Conservation (phyloP, 805 yeast genomes). For the Blastobotrys robertii region DNA sequence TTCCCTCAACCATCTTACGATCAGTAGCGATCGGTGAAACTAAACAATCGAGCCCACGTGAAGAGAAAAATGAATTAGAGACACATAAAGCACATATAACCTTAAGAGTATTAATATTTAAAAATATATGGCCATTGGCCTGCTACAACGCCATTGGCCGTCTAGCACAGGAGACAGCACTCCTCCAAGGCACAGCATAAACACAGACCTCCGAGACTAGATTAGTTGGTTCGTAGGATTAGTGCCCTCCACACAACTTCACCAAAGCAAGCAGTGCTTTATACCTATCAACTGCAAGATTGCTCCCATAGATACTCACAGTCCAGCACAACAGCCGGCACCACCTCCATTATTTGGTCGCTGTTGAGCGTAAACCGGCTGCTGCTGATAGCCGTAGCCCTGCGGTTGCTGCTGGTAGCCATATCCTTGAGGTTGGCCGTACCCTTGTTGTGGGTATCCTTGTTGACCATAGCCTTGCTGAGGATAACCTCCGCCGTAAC, state of each 20-base stretch:
- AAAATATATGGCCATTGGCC: neutral
- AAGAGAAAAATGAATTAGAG: no score
- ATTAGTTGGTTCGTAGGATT: neutral
- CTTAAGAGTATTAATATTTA: neutral
- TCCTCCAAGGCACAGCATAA: slow-evolving; percentile 19
- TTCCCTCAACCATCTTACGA: no score
- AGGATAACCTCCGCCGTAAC: slow-evolving; percentile 8
- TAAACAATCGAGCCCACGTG: no score
- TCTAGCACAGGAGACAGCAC: slow-evolving; percentile 4
- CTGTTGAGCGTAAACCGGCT: slow-evolving; percentile 29
- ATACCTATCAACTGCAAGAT: slow-evolving; percentile 1
- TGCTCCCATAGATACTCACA: slow-evolving; percentile 6
- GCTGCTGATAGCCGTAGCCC: slow-evolving; percentile 24
- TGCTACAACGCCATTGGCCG: neutral
- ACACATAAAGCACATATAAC: neutral
- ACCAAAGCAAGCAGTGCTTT: no score
- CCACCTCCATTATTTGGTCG: slow-evolving; percentile 21
- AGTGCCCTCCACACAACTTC: neutral
- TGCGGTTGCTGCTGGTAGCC: slow-evolving; percentile 23
- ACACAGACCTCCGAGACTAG: slow-evolving; percentile 16
- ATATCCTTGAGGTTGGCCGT: slow-evolving; percentile 11
- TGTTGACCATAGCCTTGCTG: slow-evolving; percentile 13
- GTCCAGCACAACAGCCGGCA: slow-evolving; percentile 20
- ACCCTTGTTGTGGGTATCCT: slow-evolving; percentile 16
- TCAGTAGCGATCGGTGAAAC: no score